These are phyloP conservation scores for Schwanniomyces occidentalis DNA, from an alignment of 805 yeast species.

Conservation along the genomic window DNA sequence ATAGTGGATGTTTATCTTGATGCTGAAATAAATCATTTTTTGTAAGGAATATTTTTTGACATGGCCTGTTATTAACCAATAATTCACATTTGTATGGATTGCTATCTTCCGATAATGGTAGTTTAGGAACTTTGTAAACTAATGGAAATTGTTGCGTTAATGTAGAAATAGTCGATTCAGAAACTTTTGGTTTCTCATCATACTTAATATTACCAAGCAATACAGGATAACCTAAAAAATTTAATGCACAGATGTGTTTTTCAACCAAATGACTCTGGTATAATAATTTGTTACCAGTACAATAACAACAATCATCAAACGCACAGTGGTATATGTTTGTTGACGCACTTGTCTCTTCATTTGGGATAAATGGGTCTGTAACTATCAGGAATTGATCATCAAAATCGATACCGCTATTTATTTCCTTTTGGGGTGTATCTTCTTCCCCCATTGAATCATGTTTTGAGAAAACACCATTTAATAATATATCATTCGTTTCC, in stretches of 20 bases:
- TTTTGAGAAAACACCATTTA: no score
- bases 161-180: constrained; percentile 2
- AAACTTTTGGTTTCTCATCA: background rate
- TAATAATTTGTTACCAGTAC: constrained; percentile 27
- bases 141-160: constrained; percentile 21
- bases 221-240: constrained; percentile 27
- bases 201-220: background rate
- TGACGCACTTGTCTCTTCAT: background rate
- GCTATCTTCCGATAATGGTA: constrained; percentile 21
- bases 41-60: constrained; percentile 17
- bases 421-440: no score
- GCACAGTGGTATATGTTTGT: constrained; percentile 22
- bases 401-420: constrained; percentile 15
- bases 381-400: constrained; percentile 28
- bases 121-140: constrained; percentile 20
- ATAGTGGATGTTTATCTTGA: constrained; percentile 11
- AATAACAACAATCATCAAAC: constrained; percentile 23
- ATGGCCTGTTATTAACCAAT: constrained; percentile 9
- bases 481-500: no score
- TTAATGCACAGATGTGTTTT: constrained; percentile 17
- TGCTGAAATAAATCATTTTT: constrained; percentile 18
- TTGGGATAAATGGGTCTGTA: constrained; percentile 8
- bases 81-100: constrained; percentile 16
- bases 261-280: constrained; percentile 27
- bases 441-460: no score